Conservation (phyloP, 1,139 yeast species). For the Kodamaea ohmeri region DNA sequence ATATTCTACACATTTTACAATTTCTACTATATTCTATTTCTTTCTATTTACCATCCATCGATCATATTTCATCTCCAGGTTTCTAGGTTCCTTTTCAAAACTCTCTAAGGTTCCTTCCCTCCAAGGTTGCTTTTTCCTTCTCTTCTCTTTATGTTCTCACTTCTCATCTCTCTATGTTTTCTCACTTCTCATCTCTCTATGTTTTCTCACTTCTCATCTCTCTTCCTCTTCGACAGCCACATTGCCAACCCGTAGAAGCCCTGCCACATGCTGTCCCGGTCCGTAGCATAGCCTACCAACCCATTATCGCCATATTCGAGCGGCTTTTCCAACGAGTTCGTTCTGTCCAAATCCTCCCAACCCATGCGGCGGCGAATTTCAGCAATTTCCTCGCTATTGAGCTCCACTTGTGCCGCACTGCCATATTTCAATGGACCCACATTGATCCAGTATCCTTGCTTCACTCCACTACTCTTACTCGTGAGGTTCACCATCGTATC, state of each 20-base stretch:
- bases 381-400: constrained; percentile 62
- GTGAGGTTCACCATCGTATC: constrained; percentile 55
- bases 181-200: background rate
- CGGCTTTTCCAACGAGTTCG: constrained; percentile 31
- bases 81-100: too few relatives aligned
- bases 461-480: constrained; percentile 28
- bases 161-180: background rate
- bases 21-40: too few relatives aligned
- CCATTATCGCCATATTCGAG: constrained; percentile 17
- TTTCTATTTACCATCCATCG: too few relatives aligned
- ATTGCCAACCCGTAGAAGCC: constrained; percentile 67
- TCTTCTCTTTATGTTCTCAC: background rate
- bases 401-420: constrained; percentile 75
- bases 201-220: background rate
- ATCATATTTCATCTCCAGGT: too few relatives aligned
- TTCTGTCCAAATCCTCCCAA: constrained; percentile 55
- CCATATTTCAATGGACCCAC: constrained; percentile 89
- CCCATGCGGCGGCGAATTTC: constrained; percentile 53
- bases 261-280: constrained; percentile 66
- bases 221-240: constrained; percentile 35
- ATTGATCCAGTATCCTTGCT: constrained; percentile 70
- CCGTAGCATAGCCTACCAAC: constrained; percentile 55
- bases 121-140: too few relatives aligned
- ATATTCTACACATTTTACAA: too few relatives aligned
- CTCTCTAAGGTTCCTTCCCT: too few relatives aligned